phyloP scores from a whole-genome alignment of 176 grass and related monocot genomes.

The Alloteropsis semialata region DNA sequence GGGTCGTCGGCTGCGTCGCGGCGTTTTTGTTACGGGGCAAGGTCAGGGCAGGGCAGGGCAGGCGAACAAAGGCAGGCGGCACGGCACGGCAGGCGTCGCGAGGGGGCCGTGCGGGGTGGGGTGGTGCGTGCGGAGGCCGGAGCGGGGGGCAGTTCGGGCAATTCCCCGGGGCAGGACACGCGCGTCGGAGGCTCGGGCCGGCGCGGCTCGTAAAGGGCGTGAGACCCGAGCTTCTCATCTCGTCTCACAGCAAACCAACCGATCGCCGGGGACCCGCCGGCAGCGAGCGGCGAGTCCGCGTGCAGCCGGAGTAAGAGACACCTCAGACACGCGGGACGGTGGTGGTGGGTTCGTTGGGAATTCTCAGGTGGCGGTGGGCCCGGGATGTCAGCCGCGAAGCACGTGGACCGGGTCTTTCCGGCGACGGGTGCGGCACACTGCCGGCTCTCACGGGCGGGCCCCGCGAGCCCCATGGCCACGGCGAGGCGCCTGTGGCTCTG shows the following conservation, averaged over 20 bases:
- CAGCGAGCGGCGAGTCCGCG: background rate
- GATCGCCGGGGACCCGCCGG: conserved; percentile 15
- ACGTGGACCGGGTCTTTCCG: conserved; percentile 1
- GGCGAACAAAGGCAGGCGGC: background rate
- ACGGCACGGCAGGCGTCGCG: background rate
- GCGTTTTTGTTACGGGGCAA: conserved; percentile 39
- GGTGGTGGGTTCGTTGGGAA: background rate
- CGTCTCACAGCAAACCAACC: background rate
- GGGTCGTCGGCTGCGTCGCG: conserved; percentile 33
- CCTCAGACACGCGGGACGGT: background rate
- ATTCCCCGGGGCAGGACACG: conserved; percentile 2
- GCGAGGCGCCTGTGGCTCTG: background rate
- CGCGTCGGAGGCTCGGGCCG: conserved; percentile 27
- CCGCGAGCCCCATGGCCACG: background rate
- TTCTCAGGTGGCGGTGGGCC: background rate
- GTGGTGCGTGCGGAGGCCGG: conserved; percentile 8
- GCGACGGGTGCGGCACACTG: background rate
- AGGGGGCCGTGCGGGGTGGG: background rate
- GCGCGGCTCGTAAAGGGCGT: conserved; percentile 26
- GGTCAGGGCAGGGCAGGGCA: background rate
- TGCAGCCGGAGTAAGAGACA: background rate
- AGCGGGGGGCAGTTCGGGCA: conserved; percentile 37
- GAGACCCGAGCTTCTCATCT: background rate
- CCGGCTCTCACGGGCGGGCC: background rate
- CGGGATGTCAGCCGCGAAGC: background rate